Base-by-base conservation (phyloP, 2,329 filamentous ascomycete species). In the Colletotrichum cordylinicola region DNA sequence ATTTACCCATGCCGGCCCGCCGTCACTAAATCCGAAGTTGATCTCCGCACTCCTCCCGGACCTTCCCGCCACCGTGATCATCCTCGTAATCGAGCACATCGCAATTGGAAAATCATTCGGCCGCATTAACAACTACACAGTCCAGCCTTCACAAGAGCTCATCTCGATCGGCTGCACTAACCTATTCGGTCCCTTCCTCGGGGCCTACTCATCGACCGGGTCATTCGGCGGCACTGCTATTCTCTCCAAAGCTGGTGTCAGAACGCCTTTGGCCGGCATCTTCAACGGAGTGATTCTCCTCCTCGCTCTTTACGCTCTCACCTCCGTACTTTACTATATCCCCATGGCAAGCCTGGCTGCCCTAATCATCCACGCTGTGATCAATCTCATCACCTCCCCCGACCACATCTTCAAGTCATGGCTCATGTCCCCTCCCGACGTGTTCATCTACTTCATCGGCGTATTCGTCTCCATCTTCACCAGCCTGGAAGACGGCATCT, bases 351-450 rank as follows among this genome's bases (percentile, higher is more conserved):
- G 91, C 2, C 88, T 97, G 6, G 89, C 94, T 0, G 95, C 91
- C n/a, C 90, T 97, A 78, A 96, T 97, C 80, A 96, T 97, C 75
- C 95, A 97, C 82, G 95, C 94, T 4, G 94, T 96, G 1, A 91
- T 91, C 79, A 94, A 96, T 80, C 85, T 96, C 67, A 91, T 96
- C 80, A 93, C 93, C 0, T 91, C 93, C 1, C 94, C 94, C 1
- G 93, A 93, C 78, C 92, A 91, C 0, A 88, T 96, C 3, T 95
- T 94, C 83, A 92, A 93, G 75, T 96, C 95, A 84, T 96, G 94
- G 94, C 89, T 91, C 48, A 90, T 95, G 0, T 94, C 93, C 0
- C 94, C 94, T 0, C 80, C 95, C 0, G 94, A 96, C 81, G 90
- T 94, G 0, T 75, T 94, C 56, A 94, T 96, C 80, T 96, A 95